Base-by-base conservation (phyloP, 371 early-diverging fungal genomes). In the Coemansia sp. region DNA sequence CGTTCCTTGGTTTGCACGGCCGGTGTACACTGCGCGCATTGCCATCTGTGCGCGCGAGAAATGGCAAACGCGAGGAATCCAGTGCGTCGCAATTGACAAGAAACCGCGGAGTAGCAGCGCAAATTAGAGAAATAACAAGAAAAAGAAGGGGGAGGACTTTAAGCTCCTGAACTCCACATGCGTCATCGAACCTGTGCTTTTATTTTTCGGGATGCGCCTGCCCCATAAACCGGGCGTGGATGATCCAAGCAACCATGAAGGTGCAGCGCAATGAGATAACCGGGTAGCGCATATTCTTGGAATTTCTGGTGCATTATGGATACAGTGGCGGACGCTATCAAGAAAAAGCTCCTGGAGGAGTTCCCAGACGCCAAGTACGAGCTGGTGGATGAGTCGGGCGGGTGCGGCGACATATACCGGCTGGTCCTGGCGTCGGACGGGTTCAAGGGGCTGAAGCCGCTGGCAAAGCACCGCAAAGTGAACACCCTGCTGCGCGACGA, bases 401-500 rank as follows among this genome's bases (percentile, higher is more conserved):
- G 79, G 7, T 77, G 77, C 43, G 77, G 77, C 14, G 37, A 34
- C 37, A 62, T 62, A 60, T 78, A 65, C 60, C 69, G 79, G 18
- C 75, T 81, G 33, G 47, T 72, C 3, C 69, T 85, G 24, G 81
- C 80, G 3, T 81, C 79, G 8, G 58, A 57, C 33, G 62, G 46
- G 49, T 84, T 84, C 60, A 71, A 77, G 42, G 80, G 72, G 12
- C 58, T 77, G 60, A 58, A 72, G 2, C 83, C 77, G 55, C 29
- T 83, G 64, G 77, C 40, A 33, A 57, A 46, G 32, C 62, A 63
- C 37, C 50, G 81, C 44, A 49, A 77, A 49, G 83, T 83, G n/a
- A 81, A 84, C 64, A 72, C 75, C 1, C 63, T 74, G 0, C 66
- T 81, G 38, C 77, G 77, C 51, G 75, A 77, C 4, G 82, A 79